Evolutionary conservation across 2,329 filamentous ascomycete species (phyloP), one percentile per base, ranked within the genome.

Genomic region (Exophiala bonariae): DNA sequence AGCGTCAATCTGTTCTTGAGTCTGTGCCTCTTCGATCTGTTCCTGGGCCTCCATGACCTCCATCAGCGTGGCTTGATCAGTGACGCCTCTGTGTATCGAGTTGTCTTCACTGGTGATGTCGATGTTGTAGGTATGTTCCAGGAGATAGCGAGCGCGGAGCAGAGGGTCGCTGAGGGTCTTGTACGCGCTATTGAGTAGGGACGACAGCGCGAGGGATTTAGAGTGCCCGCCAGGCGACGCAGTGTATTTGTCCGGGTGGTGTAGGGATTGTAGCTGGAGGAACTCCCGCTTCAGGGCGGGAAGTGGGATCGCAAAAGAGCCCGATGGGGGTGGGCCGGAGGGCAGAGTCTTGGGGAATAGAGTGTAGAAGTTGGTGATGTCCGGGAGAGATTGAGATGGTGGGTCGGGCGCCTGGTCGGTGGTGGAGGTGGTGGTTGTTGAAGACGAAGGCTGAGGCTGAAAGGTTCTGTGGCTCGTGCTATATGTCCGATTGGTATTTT

Each of bases 151-250:
- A n/a, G 92, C 91, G 18, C 93, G 82, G 38, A 81, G 68, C 10
- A 99, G 74, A 13, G 93, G 91, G 58, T 85, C 81, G 40, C 80
- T 74, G 1, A 99, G 79, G 2, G 91, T 96, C 62, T 82, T 85
- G 77, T 95, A 97, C 1, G 93, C 93, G 57, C 90, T 85, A 75
- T 97, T 97, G 66, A 97, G 91, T 19, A 81, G 79, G 6, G 89
- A 81, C 8, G 87, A 93, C n/a, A 84, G 74, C 0, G 83, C 86
- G 66, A 95, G 88, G 16, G 90, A 89, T 38, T 78, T 73, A 32
- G 72, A 69, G 59, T 82, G 82, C 30, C 71, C 63, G 3, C 69
- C 55, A 9, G 56, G 41, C 2, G 65, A 65, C 3, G 63, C 49
- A 61, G 59, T 71, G 59, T 70, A 85, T 75, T 66, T 75, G 62